A percentile compares a stretch with the other conserved stretches of the same genome.
Evolutionary conservation across 2,329 filamentous ascomycete species (phyloP).

Genomic region (Massarina eburnea): DNA sequence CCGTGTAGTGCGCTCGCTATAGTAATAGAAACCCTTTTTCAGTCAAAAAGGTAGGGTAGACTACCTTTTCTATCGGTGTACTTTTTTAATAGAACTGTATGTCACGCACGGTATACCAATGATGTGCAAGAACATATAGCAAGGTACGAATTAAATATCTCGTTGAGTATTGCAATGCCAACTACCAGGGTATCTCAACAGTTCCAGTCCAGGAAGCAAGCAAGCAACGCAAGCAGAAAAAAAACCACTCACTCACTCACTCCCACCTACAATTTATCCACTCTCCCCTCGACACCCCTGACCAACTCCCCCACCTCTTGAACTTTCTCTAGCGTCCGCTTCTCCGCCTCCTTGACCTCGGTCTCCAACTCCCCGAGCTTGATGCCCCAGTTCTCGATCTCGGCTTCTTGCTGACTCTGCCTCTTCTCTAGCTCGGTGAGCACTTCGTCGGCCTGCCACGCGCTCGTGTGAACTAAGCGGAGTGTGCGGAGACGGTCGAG

Average conservation of each 20-base stretch:
- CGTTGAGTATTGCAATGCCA: not conserved
- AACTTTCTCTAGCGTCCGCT: slow-evolving; percentile 75
- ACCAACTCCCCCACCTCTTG: slow-evolving; percentile 88
- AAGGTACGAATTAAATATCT: not conserved
- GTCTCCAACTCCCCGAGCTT: slow-evolving; percentile 77
- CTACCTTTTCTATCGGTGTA: not conserved
- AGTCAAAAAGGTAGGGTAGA: too few species aligned
- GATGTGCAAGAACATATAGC: too few species aligned
- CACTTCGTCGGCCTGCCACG: slow-evolving; percentile 76
- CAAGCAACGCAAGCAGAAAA: not conserved
- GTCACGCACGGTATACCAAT: too few species aligned
- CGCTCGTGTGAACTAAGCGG: slow-evolving; percentile 81
- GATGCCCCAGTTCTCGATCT: slow-evolving; percentile 84
- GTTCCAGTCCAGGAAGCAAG: not conserved
- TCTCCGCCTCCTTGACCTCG: slow-evolving; percentile 70
- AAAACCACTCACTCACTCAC: too few species aligned
- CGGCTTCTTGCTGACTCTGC: slow-evolving; percentile 78
- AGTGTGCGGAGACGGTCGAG: slow-evolving; percentile 84
- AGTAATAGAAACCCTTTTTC: not conserved
- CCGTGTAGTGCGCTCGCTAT: too few species aligned
- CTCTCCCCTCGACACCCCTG: slow-evolving; percentile 76
- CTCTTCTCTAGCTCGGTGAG: slow-evolving; percentile 75
- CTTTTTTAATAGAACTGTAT: not conserved
- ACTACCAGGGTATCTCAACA: not conserved
- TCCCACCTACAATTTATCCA: slow-evolving; percentile 50